Percentiles rank a stretch among this genome's conserved stretches.
Conservation (phyloP, 176 grass and related monocot species). For the Canna indica region DNA sequence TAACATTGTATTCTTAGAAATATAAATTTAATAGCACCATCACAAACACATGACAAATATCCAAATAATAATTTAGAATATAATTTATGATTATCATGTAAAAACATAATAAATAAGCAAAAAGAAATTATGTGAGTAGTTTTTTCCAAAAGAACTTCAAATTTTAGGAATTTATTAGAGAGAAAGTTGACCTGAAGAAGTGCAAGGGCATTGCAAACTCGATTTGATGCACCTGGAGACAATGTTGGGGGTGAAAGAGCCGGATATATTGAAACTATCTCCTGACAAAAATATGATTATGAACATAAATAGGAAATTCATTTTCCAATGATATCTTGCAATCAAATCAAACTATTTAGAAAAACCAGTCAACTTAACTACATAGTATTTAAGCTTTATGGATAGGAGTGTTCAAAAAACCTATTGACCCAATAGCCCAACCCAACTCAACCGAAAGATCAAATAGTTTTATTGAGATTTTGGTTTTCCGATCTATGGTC, state of each 20-base stretch:
- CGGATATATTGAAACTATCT: conserved; percentile 65
- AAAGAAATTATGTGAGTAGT: neutral
- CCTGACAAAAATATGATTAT: conserved; percentile 32
- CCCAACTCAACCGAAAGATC: no score
- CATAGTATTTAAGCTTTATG: neutral
- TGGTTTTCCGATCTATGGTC: no score
- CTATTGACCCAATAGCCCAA: no score
- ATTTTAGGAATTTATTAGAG: conserved; percentile 4
- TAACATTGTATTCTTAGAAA: no score
- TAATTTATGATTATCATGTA: neutral
- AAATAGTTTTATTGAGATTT: no score
- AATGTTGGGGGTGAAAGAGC: conserved; percentile 53
- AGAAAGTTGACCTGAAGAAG: conserved; percentile 66
- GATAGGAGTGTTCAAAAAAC: neutral
- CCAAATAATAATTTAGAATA: no score
- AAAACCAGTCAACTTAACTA: neutral
- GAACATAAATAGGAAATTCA: neutral
- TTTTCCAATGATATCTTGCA: neutral
- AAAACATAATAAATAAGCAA: neutral
- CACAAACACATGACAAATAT: neutral
- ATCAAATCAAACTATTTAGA: neutral
- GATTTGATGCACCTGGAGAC: conserved; percentile 41
- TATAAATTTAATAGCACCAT: neutral
- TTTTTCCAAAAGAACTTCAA: neutral
- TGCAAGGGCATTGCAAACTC: conserved; percentile 71